These are phyloP conservation scores for Colletotrichum tanaceti DNA, from an alignment of 2,329 filamentous ascomycete genomes.

Conservation along the genomic window DNA sequence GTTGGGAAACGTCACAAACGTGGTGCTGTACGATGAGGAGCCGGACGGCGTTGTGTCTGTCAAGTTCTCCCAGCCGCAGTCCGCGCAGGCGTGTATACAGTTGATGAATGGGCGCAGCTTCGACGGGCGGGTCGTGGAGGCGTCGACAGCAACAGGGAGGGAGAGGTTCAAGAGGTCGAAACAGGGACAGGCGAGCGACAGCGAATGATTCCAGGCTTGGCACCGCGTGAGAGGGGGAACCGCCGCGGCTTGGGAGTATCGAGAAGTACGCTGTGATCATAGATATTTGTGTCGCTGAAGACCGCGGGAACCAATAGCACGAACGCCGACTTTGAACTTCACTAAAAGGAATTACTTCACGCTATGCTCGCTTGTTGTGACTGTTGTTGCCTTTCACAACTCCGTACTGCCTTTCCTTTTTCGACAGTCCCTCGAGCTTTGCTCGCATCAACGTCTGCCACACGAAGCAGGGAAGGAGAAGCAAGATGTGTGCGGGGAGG, in stretches of 20 bases:
- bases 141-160: slow-evolving; percentile 75
- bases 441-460: background rate
- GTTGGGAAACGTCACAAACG: slow-evolving; percentile 88
- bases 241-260: background rate
- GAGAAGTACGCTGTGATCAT: slow-evolving; percentile 12
- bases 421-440: background rate
- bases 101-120: slow-evolving; percentile 86
- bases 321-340: background rate
- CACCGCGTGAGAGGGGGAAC: slow-evolving; percentile 49
- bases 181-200: slow-evolving; percentile 62
- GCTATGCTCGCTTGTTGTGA: background rate
- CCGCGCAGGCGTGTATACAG: slow-evolving; percentile 78
- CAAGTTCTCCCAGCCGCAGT: slow-evolving; percentile 77
- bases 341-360: background rate
- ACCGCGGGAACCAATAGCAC: background rate
- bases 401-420: background rate
- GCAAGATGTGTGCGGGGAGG: too few relatives aligned
- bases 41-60: slow-evolving; percentile 86
- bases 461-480: background rate
- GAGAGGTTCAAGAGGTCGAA: slow-evolving; percentile 80
- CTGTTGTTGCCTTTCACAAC: background rate
- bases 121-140: slow-evolving; percentile 76
- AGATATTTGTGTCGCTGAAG: slow-evolving; percentile 3
- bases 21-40: slow-evolving; percentile 90
- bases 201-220: slow-evolving; percentile 49